Evolutionary conservation across 2,329 filamentous ascomycete genomes (phyloP), one percentile per base, ranked within the genome.

Genomic region (Fragosphaeria purpurea): DNA sequence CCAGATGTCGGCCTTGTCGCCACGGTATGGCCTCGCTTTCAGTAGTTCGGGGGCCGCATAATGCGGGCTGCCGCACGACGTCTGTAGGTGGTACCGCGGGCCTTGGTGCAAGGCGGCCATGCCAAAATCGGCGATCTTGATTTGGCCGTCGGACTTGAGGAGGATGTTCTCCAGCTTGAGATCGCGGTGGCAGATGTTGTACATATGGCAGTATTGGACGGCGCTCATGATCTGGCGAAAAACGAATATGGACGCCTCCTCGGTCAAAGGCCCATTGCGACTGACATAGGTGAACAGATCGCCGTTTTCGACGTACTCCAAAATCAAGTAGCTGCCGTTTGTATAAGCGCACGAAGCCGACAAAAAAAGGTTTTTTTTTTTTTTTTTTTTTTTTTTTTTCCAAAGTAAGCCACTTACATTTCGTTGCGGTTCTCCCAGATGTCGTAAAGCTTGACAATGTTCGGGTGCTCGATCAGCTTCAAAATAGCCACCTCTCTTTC

Each of bases 401-500:
- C 41, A 33, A 13, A 31, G 31, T 41, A 7, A 5, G 35, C 11
- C 52, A 70, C 86, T 71, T 74, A 96, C 87, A 98, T 83, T 67
- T 98, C 90, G 51, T 88, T 86, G 30, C 87, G 79, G 63, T 96
- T 97, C 69, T 98, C 93, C 91, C 91, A 98, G 34, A 98, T 91
- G 68, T 98, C 93, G 63, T 91, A 93, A 8, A 98, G 71, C 58
- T 86, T 88, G 66, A 96, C 90, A 60, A 97, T 91, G 64, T 97
- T 93, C 6, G 85, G 87, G 67, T 98, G 93, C 61, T 95, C 85
- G 54, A 97, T 87, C 52, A 97, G 77, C 69, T 96, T 97, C 78
- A 98, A 88, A 59, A 98, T 94, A 35, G 91, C 89, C 41, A 98
- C 90, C 64, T 98, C 93, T 50, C 93, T 79, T 68, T 97, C 91